Base-by-base conservation (phyloP, 768 basidiomycete species). In the Kwoniella dendrophila region DNA sequence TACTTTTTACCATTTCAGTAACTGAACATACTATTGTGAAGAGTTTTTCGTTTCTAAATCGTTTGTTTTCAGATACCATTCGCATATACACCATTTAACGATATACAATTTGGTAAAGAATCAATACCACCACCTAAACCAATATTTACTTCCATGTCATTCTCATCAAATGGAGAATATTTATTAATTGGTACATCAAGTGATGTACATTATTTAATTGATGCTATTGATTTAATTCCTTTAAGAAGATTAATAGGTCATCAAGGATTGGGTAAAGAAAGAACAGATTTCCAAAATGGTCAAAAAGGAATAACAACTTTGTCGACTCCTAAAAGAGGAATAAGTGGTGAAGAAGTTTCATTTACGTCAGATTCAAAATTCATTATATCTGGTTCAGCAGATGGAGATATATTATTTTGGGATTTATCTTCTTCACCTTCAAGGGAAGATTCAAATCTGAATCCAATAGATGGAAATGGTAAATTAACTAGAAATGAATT, bases 361-460 rank as follows among this genome's bases (percentile, higher is more conserved):
- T 98, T 92, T 91, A 93, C 90, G 2, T 90, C 92, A 0, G 95
- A 99, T 77, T 92, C 92, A 78, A 90, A 90, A 77, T 99, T 85
- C 71, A 83, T 98, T 43, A 78, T 96, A 4, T 84, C 90, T 22
- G 96, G 96, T 55, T 80, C 80, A 3, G 57, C 66, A 48, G 87
- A 94, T 73, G 96, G 96, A 45, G 86, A 85, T 69, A 81, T 98
- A n/a, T 78, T 84, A 48, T 80, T 95, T 20, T 99, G 94, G 94
- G 93, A 98, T 70, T 81, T 90, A 38, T n/a, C n/a, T n/a, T n/a
- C n/a, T n/a, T n/a, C n/a, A n/a, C n/a, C n/a, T n/a, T n/a, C n/a
- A n/a, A 56, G 63, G 83, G 85, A 30, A 38, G 81, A 59, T 81
- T 16, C 33, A 16, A 27, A 6, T 18, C 24, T 26, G 24, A 52